These are phyloP conservation scores for Sclerotinia sclerotiorum DNA, from an alignment of 2,329 filamentous ascomycete species.

Conservation along the genomic window DNA sequence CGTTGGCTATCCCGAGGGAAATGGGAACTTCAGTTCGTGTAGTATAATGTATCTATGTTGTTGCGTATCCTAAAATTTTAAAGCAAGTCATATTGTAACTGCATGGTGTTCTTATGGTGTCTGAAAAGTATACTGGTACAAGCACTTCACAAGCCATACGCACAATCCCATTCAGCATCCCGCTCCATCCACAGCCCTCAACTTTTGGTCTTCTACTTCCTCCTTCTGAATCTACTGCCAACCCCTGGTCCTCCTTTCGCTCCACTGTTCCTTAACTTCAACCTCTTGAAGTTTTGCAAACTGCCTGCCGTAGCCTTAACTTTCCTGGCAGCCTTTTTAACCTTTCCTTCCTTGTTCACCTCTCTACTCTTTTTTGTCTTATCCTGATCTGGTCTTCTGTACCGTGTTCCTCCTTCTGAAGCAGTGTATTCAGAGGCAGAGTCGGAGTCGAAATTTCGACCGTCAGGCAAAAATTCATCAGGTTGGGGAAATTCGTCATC, in stretches of 20 bases:
- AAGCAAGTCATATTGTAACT: not conserved
- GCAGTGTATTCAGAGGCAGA: conserved; percentile 40
- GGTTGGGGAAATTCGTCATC: conserved; percentile 8
- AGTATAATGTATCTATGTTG: not conserved
- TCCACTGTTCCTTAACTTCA: conserved; percentile 63
- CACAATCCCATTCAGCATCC: not conserved
- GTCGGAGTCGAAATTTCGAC: conserved; percentile 40
- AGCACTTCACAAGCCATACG: not conserved
- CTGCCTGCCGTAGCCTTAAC: conserved; percentile 63
- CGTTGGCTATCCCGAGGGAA: not conserved
- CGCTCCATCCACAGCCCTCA: not conserved
- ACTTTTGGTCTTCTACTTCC: conserved; percentile 39
- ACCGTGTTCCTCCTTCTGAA: conserved; percentile 41
- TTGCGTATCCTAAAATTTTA: not conserved
- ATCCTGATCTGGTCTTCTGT: conserved; percentile 37
- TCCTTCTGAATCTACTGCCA: conserved; percentile 59
- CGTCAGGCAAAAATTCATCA: conserved; percentile 28
- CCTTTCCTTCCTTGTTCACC: conserved; percentile 41
- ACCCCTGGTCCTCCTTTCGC: conserved; percentile 60
- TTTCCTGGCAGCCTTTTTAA: conserved; percentile 57
- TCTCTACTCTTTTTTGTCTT: conserved; percentile 33
- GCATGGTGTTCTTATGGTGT: not conserved
- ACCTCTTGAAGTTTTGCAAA: conserved; percentile 57
- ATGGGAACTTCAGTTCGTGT: not conserved
- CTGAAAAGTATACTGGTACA: not conserved